phyloP scores from a whole-genome alignment of 371 early-diverging fungal species.

The Rhizopus arrhizus region DNA sequence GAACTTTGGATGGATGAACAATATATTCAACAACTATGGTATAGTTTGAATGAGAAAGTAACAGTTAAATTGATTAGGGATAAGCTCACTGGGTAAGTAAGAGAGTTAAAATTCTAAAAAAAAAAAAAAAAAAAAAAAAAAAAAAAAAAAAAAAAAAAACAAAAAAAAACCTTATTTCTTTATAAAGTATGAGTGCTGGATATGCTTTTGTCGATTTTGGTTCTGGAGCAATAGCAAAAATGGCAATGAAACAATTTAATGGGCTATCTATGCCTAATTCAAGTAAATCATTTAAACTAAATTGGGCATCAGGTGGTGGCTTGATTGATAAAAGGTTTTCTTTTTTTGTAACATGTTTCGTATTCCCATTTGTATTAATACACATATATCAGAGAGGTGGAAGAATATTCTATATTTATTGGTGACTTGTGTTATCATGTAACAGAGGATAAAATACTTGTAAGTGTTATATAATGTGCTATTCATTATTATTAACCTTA shows the following conservation, averaged over 20 bases:
- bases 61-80: constrained; percentile 87
- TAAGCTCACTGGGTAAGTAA: constrained; percentile 64
- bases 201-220: constrained; percentile 78
- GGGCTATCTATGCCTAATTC: constrained; percentile 78
- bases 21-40: constrained; percentile 70
- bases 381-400: constrained; percentile 31
- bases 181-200: constrained; percentile 47
- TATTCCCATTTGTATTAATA: not conserved
- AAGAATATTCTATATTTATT: constrained; percentile 76
- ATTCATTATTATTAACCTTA: too few species aligned
- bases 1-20: constrained; percentile 83
- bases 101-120: not conserved
- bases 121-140: not conserved
- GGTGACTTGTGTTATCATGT: constrained; percentile 76
- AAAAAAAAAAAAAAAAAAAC: not conserved
- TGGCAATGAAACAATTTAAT: constrained; percentile 65
- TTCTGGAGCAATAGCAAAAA: constrained; percentile 59
- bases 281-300: constrained; percentile 76
- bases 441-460: constrained; percentile 63
- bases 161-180: constrained; percentile 14
- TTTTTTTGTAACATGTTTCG: not conserved
- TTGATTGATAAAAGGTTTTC: constrained; percentile 35
- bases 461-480: constrained; percentile 27
- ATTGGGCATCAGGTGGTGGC: constrained; percentile 84
- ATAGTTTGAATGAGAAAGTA: constrained; percentile 61